Percentiles rank a stretch among this genome's conserved stretches.
phyloP scores from a whole-genome alignment of 495 filamentous ascomycete genomes.

The Aspergillus taichungensis region DNA sequence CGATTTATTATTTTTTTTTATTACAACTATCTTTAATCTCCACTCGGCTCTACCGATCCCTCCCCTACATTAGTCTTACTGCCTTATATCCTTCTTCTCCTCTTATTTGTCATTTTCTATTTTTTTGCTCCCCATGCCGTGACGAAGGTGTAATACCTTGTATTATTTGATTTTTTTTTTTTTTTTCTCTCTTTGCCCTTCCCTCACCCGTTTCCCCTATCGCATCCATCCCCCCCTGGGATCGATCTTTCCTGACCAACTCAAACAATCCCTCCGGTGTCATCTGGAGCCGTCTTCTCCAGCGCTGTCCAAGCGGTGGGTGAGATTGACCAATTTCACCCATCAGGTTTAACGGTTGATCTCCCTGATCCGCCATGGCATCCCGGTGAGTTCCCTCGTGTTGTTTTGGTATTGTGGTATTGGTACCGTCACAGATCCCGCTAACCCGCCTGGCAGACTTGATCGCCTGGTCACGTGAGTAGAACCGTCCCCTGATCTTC shows the following conservation, averaged over 20 bases:
- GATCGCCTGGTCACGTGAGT: constrained; percentile 93
- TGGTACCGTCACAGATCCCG: constrained; percentile 10
- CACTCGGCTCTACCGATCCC: too few species aligned
- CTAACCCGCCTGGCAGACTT: constrained; percentile 50
- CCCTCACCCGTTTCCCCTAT: constrained; percentile 4
- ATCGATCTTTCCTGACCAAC: too few species aligned
- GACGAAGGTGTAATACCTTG: not conserved
- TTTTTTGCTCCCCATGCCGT: not conserved
- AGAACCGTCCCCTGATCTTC: constrained; percentile 9
- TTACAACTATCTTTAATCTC: constrained; percentile 14
- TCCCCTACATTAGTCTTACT: not conserved
- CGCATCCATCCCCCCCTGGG: too few species aligned
- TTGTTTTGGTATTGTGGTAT: constrained; percentile 12
- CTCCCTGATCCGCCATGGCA: constrained; percentile 31
- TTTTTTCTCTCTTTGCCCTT: constrained; percentile 8
- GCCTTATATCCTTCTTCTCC: not conserved
- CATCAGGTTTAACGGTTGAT: too few species aligned
- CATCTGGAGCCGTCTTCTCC: too few species aligned
- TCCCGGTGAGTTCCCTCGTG: constrained; percentile 39
- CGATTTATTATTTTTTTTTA: constrained; percentile 8
- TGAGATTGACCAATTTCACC: too few species aligned
- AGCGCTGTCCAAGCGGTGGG: too few species aligned
- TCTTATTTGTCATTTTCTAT: not conserved
- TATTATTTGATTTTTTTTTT: not conserved
- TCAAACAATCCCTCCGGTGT: too few species aligned